phyloP scores from a whole-genome alignment of 139 green algal species.

The Spirogloea muscicola region DNA sequence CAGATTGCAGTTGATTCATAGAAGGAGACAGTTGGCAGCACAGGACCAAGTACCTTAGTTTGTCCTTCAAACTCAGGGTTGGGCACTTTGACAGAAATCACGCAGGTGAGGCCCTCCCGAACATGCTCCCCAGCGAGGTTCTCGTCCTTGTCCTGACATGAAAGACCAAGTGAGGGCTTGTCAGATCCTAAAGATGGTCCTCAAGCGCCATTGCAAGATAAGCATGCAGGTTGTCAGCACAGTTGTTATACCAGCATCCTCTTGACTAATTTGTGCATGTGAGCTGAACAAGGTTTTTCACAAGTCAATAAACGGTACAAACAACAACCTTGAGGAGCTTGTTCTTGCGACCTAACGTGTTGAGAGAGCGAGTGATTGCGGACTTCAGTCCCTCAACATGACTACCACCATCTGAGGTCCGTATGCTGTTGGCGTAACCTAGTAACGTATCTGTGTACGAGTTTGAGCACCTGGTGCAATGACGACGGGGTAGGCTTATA shows the following conservation, averaged over 20 bases:
- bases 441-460: slow-evolving; percentile 79
- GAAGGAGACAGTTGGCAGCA: too few species aligned
- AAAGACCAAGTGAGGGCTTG: neutral
- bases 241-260: too few species aligned
- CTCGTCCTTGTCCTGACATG: slow-evolving; percentile 68
- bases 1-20: too few species aligned
- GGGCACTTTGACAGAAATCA: slow-evolving; percentile 66
- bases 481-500: too few species aligned
- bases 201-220: neutral
- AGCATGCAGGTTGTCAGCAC: neutral
- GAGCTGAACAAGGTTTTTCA: too few species aligned
- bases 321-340: slow-evolving; percentile 51
- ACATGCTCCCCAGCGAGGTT: slow-evolving; percentile 84
- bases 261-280: too few species aligned
- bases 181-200: neutral
- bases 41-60: slow-evolving; percentile 90
- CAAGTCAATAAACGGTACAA: too few species aligned
- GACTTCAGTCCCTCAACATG: slow-evolving; percentile 90
- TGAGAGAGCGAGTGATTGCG: slow-evolving; percentile 76
- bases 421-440: slow-evolving; percentile 95
- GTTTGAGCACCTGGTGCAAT: too few species aligned
- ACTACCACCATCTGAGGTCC: slow-evolving; percentile 89
- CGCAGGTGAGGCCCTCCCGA: slow-evolving; percentile 72
- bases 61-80: slow-evolving; percentile 97
- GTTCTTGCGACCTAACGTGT: slow-evolving; percentile 65